These are phyloP conservation scores for Fusarium mundagurra DNA, from an alignment of 2,329 filamentous ascomycete genomes.

Conservation along the genomic window DNA sequence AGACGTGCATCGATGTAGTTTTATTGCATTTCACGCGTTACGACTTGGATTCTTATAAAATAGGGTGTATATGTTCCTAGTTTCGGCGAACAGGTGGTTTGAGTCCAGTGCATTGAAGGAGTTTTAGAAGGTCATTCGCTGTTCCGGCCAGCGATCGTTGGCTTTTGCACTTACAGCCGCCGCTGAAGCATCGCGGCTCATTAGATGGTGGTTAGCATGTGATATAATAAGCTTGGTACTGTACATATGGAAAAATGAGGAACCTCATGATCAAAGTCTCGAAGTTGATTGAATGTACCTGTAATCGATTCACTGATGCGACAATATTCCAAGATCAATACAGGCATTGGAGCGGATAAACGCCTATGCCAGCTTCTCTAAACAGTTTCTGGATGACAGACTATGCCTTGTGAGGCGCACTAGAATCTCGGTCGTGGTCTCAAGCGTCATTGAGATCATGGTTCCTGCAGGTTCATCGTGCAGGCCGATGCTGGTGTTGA, in stretches of 20 bases:
- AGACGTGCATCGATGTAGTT: background rate
- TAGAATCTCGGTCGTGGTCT: background rate
- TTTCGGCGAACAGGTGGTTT: background rate
- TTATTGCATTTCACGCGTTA: constrained; percentile 32
- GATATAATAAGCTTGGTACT: constrained; percentile 25
- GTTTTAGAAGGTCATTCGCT: constrained; percentile 14
- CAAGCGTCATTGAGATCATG: background rate
- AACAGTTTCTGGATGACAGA: accelerated
- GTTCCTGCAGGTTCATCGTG: constrained; percentile 16
- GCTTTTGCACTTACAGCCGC: constrained; percentile 3
- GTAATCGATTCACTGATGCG: background rate
- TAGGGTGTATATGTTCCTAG: background rate
- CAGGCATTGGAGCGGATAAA: background rate
- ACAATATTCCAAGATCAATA: too few species aligned
- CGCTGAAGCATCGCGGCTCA: background rate
- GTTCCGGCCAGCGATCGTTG: constrained; percentile 1
- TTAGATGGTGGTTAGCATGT: constrained; percentile 13
- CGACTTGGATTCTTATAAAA: constrained; percentile 34
- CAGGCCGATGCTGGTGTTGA: background rate
- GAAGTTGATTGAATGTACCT: background rate
- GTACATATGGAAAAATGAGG: constrained; percentile 30
- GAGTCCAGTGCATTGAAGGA: constrained; percentile 7
- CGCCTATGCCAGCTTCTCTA: background rate
- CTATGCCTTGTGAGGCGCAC: background rate
- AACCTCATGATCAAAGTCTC: background rate